Base-by-base conservation (phyloP, 208 protist genomes). In the Entamoeba dispar region DNA sequence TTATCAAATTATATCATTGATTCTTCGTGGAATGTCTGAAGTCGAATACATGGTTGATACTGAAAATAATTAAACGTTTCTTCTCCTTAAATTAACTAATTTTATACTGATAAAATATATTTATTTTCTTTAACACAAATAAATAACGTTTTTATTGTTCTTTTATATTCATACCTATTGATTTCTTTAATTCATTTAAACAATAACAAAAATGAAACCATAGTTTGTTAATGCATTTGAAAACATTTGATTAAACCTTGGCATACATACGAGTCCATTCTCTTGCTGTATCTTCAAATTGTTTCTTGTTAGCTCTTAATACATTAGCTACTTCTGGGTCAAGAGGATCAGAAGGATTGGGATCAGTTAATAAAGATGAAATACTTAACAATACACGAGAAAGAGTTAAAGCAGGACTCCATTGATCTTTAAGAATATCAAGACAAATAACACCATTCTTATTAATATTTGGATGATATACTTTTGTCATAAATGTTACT, bases 401-500 rank as follows among this genome's bases (percentile, higher is more conserved):
- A n/a, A 90, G 8, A n/a, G n/a, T 90, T 38, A 90, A 90, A n/a
- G 69, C 69, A 43, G 69, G 69, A n/a, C 8, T 12, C 69, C 69
- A 90, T 34, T 7, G 14, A 90, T 90, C 19, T 38, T 90, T 90
- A 34, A 90, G 31, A n/a, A 43, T 94, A 55, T 94, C 69, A 10
- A 94, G 17, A 92, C 93, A 94, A 51, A 94, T 94, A 38, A 14
- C 49, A n/a, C 93, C 93, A 92, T 91, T 73, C 19, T 19, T 55
- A 90, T 94, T 91, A 17, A 94, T 43, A 34, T 94, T 94, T 14
- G 92, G 92, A 92, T 94, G 93, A 93, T 77, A 94, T 4, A 94
- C 73, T 8, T 5, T 8, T n/a, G 93, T 73, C 6, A 92, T 19
- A 93, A 94, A 94, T 38, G 10, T 93, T 17, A 94, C 93, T 12